These are phyloP conservation scores for Botryotinia narcissicola DNA, from an alignment of 2,329 filamentous ascomycete species.

Conservation along the genomic window DNA sequence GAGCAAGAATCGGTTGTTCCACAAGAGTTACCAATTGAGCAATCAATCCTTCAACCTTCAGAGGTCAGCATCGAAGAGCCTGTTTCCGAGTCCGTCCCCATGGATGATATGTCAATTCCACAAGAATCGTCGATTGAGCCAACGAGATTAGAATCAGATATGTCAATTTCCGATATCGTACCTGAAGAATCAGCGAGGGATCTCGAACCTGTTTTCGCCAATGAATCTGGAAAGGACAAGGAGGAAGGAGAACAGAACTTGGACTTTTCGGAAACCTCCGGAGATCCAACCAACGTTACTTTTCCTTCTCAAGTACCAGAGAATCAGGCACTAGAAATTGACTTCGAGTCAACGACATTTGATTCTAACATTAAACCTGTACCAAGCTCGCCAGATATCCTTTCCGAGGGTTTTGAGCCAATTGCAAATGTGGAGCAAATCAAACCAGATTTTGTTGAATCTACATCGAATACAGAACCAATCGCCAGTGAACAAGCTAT, in stretches of 20 bases:
- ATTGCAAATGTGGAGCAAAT: background rate
- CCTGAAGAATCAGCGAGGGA: background rate
- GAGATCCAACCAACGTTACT: background rate
- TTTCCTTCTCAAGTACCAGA: background rate
- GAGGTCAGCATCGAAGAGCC: background rate
- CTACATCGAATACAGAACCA: conserved; percentile 3
- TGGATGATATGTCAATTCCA: background rate
- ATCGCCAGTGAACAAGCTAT: background rate
- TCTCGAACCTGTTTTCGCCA: background rate
- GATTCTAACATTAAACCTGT: no score
- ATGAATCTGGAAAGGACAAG: background rate
- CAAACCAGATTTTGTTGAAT: background rate
- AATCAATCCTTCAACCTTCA: background rate
- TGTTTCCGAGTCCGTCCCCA: background rate
- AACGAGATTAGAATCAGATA: background rate
- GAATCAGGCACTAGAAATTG: background rate
- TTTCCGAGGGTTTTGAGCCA: background rate
- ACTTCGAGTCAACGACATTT: background rate
- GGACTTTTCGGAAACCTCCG: background rate
- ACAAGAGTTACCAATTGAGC: background rate
- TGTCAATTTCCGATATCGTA: no score
- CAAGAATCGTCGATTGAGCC: background rate
- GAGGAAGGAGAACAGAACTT: background rate
- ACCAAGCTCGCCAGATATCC: background rate
- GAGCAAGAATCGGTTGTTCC: background rate